A percentile compares a stretch with the other conserved stretches of the same genome.
phyloP scores from a whole-genome alignment of 2,329 filamentous ascomycete genomes.

The Thelonectria olida region DNA sequence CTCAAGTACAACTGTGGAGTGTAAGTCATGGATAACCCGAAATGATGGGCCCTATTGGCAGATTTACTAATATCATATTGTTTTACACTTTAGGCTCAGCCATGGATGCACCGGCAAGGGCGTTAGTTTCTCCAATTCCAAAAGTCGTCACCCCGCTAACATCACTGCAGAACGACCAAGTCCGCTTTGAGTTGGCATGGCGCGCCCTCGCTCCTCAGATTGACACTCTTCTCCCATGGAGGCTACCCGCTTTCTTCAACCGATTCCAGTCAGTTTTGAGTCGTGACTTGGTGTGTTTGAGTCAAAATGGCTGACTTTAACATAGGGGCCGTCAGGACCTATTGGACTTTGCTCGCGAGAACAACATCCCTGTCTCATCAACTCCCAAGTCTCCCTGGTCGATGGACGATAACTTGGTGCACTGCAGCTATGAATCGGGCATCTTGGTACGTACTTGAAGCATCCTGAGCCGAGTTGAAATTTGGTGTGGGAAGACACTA shows the following conservation, averaged over 20 bases:
- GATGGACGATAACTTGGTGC: conserved; percentile 68
- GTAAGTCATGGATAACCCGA: no score
- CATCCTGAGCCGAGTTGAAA: background rate
- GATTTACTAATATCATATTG: conserved; percentile 11
- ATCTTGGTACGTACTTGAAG: conserved; percentile 53
- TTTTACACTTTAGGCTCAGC: background rate
- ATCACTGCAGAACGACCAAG: no score
- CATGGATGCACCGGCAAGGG: no score
- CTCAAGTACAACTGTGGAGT: conserved; percentile 48
- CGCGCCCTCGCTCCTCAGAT: conserved; percentile 52
- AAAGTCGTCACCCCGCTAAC: no score
- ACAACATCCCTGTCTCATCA: conserved; percentile 75
- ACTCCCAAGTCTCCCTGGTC: conserved; percentile 78
- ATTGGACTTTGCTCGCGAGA: conserved; percentile 73
- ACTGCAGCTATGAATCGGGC: conserved; percentile 83
- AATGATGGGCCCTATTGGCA: no score
- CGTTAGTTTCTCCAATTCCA: no score
- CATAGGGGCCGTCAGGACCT: conserved; percentile 72
- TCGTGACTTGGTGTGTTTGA: no score
- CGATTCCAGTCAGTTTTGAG: conserved; percentile 61
- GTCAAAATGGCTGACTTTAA: background rate
- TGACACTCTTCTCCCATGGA: conserved; percentile 80
- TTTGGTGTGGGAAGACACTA: no score
- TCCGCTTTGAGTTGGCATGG: no score
- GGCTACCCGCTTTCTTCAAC: conserved; percentile 74